Conservation (phyloP, 306 rosid genomes). For the Quercus alba region DNA sequence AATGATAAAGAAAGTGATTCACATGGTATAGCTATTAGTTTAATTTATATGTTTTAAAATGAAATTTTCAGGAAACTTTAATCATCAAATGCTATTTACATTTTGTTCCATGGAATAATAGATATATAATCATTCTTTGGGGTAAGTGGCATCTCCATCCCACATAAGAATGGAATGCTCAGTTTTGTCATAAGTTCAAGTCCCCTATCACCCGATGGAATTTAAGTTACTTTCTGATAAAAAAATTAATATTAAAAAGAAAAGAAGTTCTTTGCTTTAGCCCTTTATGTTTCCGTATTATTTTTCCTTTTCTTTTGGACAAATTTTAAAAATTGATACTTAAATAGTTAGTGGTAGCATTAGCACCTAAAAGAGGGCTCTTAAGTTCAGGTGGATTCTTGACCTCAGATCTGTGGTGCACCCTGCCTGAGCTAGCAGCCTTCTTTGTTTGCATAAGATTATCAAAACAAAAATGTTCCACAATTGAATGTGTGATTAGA, state of each 20-base stretch:
- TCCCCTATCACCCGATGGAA: no score
- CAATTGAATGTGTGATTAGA: background rate
- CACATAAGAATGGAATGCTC: background rate
- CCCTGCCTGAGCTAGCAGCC: background rate
- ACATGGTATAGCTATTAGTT: constrained; percentile 31
- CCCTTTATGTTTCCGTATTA: background rate
- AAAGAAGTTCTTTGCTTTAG: background rate
- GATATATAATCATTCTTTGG: background rate
- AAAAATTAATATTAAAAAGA: background rate
- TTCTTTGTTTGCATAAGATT: background rate
- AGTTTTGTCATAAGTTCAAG: no score
- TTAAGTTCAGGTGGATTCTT: background rate
- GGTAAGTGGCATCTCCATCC: background rate
- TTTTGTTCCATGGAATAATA: background rate
- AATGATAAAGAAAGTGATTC: constrained; percentile 13
- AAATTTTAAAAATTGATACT: background rate
- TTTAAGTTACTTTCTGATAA: background rate
- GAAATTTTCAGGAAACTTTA: background rate
- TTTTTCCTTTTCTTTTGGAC: background rate
- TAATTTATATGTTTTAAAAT: background rate
- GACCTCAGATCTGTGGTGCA: background rate
- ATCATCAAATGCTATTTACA: background rate
- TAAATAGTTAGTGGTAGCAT: background rate
- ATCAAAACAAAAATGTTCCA: background rate
- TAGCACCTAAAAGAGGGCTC: background rate